Evolutionary conservation across 179 eudicot genomes (phyloP), one percentile per base, ranked within the genome.

Genomic region (Camellia oleifera): DNA sequence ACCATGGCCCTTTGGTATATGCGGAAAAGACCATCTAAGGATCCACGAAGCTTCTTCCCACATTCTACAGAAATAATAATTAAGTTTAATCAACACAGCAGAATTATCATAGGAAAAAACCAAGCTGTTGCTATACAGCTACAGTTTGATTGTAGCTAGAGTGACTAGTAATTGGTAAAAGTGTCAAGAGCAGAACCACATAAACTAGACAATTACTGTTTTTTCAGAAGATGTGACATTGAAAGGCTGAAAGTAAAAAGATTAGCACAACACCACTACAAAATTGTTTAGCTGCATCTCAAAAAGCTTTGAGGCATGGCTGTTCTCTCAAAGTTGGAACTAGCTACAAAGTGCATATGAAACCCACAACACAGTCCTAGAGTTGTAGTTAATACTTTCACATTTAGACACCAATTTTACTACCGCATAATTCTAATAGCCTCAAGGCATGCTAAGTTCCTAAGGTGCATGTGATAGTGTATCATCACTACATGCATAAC

Each of bases 1-100:
- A 79, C 83, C 81, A 97, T 87, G 66, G 97, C 99, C 83, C 87
- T 89, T 68, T 93, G 97, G 83, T 97, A 97, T 78, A 94, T 93
- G 82, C 93, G 94, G 84, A 97, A 95, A 81, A 97, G 98, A 76
- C 94, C 97, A 81, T 97, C 98, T 72, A 97, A 86, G 67, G 95
- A 94, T 78, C 97, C 97, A 88, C 94, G 91, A 20, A 97, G 92
- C 88, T 87, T 94, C 78, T 94, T 97, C 83, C 96, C 90, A 79
- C 98, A 94, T 79, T 93, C 99, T 97, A 78, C 82, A 88, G 6
- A 32, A 45, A 84, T 18, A 74, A 78, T 74, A 75, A 80, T 48
- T 61, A 23, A 78, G 77, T 65, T 53, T 4, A 70, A 64, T 78
- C 23, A 82, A 15, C 62, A 46, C 56, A 9, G 56, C 23, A 68